These are phyloP conservation scores for Acer yangbiense DNA, from an alignment of 345 rosid species.

Conservation along the genomic window DNA sequence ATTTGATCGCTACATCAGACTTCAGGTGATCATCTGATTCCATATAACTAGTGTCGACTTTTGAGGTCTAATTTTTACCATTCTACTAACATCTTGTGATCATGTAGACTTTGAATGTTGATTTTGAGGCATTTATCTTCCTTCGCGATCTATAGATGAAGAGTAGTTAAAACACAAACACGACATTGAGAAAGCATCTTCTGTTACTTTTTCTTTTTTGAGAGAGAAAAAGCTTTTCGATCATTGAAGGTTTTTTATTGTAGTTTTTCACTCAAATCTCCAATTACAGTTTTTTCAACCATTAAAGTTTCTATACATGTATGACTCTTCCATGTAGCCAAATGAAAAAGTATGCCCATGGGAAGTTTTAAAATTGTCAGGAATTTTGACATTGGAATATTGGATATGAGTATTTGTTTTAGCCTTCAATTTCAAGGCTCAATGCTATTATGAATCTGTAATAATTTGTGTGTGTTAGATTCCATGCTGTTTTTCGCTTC, in stretches of 20 bases:
- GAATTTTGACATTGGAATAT: background rate
- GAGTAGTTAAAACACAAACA: background rate
- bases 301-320: background rate
- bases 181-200: background rate
- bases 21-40: conserved; percentile 49
- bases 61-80: background rate
- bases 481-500: background rate
- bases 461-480: background rate
- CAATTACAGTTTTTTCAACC: no score
- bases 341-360: background rate
- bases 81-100: background rate
- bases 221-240: no score
- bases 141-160: background rate
- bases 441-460: background rate
- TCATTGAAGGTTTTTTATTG: background rate
- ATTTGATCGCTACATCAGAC: conserved; percentile 50
- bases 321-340: background rate
- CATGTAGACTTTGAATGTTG: background rate
- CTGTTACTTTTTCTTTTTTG: no score
- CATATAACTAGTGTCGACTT: background rate
- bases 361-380: background rate
- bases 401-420: background rate
- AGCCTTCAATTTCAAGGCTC: background rate
- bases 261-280: background rate
- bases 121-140: conserved; percentile 2